Conservation (phyloP, 169 alveolate genomes). For the Plasmodium chabaudi region DNA sequence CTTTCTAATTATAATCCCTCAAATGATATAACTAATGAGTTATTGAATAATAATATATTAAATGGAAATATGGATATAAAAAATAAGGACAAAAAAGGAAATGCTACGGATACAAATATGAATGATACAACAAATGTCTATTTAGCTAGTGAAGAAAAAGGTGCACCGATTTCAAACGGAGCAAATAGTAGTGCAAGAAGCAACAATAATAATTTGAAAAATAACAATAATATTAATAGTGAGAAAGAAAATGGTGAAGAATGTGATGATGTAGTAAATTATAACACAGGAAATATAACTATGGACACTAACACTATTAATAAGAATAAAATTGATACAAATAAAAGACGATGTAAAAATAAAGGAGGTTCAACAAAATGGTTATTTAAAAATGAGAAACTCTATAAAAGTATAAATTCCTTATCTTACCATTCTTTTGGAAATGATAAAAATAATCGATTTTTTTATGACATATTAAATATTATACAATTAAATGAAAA, state of each 20-base stretch:
- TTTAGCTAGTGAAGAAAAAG: slow-evolving; percentile 5
- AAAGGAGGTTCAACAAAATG: slow-evolving; percentile 89
- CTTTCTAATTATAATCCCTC: slow-evolving; percentile 69
- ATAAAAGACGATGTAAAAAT: slow-evolving; percentile 91
- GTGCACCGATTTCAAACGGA: no score
- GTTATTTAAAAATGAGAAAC: slow-evolving; percentile 89
- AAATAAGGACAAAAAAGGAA: slow-evolving; percentile 17
- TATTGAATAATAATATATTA: slow-evolving; percentile 37
- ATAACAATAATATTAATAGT: slow-evolving; percentile 17
- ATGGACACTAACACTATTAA: slow-evolving; percentile 3
- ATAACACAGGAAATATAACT: neutral
- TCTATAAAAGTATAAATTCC: slow-evolving; percentile 94
- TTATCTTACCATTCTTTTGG: slow-evolving; percentile 94
- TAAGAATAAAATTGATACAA: slow-evolving; percentile 78
- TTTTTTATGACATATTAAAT: slow-evolving; percentile 93
- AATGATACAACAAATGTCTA: slow-evolving; percentile 1
- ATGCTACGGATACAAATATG: neutral
- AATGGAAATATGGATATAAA: slow-evolving; percentile 17
- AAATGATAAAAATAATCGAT: slow-evolving; percentile 91
- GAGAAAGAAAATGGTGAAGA: slow-evolving; percentile 4
- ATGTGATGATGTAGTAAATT: neutral
- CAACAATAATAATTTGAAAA: slow-evolving; percentile 17
- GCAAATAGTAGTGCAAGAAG: neutral
- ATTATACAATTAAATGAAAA: slow-evolving; percentile 89
- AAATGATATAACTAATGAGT: slow-evolving; percentile 40